Base-by-base conservation (phyloP, 345 rosid species). In the Durio zibethinus region DNA sequence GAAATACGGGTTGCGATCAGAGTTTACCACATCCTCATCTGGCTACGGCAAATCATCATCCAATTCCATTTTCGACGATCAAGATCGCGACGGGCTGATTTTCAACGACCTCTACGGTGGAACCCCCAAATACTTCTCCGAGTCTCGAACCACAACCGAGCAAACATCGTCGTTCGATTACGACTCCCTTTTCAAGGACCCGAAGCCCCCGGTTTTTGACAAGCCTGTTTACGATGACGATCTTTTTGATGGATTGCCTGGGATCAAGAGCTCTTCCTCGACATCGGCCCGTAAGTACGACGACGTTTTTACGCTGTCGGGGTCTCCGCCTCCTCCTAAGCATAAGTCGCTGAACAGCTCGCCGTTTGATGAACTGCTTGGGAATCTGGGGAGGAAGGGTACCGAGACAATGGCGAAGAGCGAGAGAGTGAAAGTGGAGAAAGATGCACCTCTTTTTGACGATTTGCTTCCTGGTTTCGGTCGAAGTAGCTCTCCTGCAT, bases 391-490 rank as follows among this genome's bases (percentile, higher is more conserved):
- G 35, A 86, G 73, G 73, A 77, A 63, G 16, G 91, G 82, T 56
- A 59, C 78, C 0, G 84, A 84, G 43, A 65, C 81, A 0, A 75
- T 16, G 36, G 10, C 10, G 1, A 85, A 74, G 83, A 71, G 70
- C 38, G 86, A 80, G 80, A 79, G 82, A 67, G 77, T 73, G 29
- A 67, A 35, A 64, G 63, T 71, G 25, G 83, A 78, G 73, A 85
- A 85, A 43, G 84, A 79, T 50, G 73, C 81, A 4, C 80, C 86
- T 21, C 86, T 47, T 59, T 93, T 93, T 63, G 95, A 90, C 81
- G 97, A 93, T 76, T 80, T 93, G 86, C 84, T 91, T 64, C 87
- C 90, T 27, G 95, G 97, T 50, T 92, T 91, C 76, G 92, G 95
- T 76, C 78, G 89, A 68, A 78, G 84, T 82, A 86, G 81, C 83